A percentile compares a stretch with the other conserved stretches of the same genome.
Conservation (phyloP, 1,284 basidiomycete species). For the Fistulina hepatica region DNA sequence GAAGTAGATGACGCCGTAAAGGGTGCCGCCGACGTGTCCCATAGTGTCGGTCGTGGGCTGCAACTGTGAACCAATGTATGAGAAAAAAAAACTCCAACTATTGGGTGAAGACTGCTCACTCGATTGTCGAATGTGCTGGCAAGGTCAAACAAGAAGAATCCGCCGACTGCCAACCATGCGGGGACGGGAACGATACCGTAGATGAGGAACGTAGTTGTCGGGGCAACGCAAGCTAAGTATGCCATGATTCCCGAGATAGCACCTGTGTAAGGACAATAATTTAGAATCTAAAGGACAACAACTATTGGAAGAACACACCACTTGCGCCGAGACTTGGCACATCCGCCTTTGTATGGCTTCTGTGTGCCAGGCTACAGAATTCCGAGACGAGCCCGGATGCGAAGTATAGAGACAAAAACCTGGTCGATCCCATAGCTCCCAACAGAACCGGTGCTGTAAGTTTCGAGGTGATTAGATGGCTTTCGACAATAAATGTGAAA, state of each 20-base stretch:
- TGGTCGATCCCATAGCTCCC: not conserved
- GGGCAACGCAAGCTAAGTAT: constrained; percentile 61
- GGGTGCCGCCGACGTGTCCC: no score
- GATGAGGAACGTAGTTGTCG: constrained; percentile 59
- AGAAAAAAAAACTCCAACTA: no score
- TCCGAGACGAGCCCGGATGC: constrained; percentile 57
- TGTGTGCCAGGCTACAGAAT: constrained; percentile 45
- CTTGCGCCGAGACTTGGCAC: constrained; percentile 64
- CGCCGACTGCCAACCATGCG: constrained; percentile 69
- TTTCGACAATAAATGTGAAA: constrained; percentile 3
- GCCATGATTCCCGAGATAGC: constrained; percentile 69
- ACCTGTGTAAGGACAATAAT: constrained; percentile 28
- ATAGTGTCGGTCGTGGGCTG: no score
- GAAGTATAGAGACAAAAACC: constrained; percentile 2
- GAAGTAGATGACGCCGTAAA: no score
- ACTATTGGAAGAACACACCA: constrained; percentile 31
- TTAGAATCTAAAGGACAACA: constrained; percentile 1
- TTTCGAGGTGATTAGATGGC: not conserved
- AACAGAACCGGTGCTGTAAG: not conserved
- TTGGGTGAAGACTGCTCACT: no score
- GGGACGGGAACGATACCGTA: constrained; percentile 80
- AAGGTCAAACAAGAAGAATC: constrained; percentile 68
- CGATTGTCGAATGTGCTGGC: no score
- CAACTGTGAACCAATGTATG: no score
- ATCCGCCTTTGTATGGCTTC: constrained; percentile 37